Percentiles rank a stretch among this genome's conserved stretches.
These are phyloP conservation scores for Heliamphora pulchella DNA, from an alignment of 179 eudicot species.

Conservation along the genomic window DNA sequence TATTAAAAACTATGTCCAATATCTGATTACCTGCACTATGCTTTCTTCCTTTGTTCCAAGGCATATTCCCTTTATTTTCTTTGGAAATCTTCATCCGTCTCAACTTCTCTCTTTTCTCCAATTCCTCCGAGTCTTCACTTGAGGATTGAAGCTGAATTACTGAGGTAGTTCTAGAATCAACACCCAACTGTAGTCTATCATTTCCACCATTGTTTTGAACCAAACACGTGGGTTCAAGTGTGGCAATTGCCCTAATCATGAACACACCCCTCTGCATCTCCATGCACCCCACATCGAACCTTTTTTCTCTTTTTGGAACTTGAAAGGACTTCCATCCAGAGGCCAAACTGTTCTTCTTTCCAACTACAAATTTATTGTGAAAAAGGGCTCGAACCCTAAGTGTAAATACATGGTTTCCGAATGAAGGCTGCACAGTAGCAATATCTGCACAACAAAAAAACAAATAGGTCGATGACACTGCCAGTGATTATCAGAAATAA, in stretches of 20 bases:
- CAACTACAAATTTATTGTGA: constrained; percentile 29
- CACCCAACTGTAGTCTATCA: constrained; percentile 19
- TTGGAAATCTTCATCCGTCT: constrained; percentile 76
- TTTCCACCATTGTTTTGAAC: constrained; percentile 29
- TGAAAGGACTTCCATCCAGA: constrained; percentile 36
- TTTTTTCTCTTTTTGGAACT: constrained; percentile 22
- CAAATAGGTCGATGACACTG: neutral
- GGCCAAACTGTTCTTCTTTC: constrained; percentile 37
- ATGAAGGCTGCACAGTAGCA: constrained; percentile 55
- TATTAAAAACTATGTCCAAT: neutral
- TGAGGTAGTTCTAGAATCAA: constrained; percentile 20
- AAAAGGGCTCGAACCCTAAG: constrained; percentile 32
- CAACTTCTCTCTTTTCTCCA: constrained; percentile 61
- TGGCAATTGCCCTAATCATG: constrained; percentile 57
- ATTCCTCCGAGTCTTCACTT: constrained; percentile 39
- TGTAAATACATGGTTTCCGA: constrained; percentile 25
- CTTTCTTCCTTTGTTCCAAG: constrained; percentile 94
- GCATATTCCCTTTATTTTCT: constrained; percentile 74
- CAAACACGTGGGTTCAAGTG: constrained; percentile 44
- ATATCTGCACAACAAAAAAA: constrained; percentile 46
- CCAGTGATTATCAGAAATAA: constrained; percentile 13
- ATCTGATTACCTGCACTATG: constrained; percentile 66
- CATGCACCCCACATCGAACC: constrained; percentile 19
- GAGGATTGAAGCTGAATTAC: constrained; percentile 23
- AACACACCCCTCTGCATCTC: constrained; percentile 29